Base-by-base conservation (phyloP, 495 filamentous ascomycete species). In the Schizothecium vesticola region DNA sequence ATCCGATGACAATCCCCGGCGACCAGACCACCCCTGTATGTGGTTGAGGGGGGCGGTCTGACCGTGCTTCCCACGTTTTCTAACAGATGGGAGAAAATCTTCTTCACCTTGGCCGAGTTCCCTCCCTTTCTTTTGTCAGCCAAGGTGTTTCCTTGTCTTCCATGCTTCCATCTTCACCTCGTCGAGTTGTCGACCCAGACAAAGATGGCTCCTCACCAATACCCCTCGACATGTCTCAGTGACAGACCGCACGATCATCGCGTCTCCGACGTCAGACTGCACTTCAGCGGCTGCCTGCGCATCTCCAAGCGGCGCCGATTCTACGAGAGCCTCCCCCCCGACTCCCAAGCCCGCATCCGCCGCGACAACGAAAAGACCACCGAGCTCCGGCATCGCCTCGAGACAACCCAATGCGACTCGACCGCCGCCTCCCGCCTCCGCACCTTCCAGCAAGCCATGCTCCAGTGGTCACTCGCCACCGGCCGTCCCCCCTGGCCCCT, bases 241-340 rank as follows among this genome's bases (percentile, higher is more conserved):
- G 64, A 57, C 55, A 65, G 31, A 25, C 67, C 68, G 1, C 76
- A 78, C 61, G 73, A 71, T 26, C 56, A 63, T 26, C 66, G 66
- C 23, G 70, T 75, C 65, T 74, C 73, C 16, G 72, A 77, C 29
- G 28, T 66, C 25, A 70, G 66, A 13, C n/a, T 72, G 8, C 76
- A 78, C 59, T 75, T 70, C 59, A 72, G 72, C 57, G 73, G 70
- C 59, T 78, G 73, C 31, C 64, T 78, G 23, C 69, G 63, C 1
- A 64, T 55, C 3, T 61, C 73, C 0, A 69, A 67, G 25, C 69
- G 68, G n/a, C 13, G 29, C 10, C 61, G 56, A 1, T 78, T 78
- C 70, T 75, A 71, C 64, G 67, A 75, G 3, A 62, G 51, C 16
- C 68, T 70, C 26, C 56, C 68, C 0, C 33, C 61, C 0, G 70